These are phyloP conservation scores for Tolypocladium ovalisporum DNA, from an alignment of 2,329 filamentous ascomycete species.

Conservation along the genomic window DNA sequence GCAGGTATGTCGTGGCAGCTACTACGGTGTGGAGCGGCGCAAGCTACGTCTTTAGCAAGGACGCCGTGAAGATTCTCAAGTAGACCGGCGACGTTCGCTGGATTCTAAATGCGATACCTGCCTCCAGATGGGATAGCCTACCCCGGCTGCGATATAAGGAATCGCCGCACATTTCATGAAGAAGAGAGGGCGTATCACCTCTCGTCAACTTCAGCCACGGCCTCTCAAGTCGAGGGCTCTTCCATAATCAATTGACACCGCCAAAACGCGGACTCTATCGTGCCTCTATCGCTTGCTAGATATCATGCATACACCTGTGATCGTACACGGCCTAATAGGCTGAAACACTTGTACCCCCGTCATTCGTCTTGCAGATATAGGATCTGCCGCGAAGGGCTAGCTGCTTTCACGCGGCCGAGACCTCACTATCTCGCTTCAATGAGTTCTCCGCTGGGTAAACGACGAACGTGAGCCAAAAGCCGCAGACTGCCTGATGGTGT, in stretches of 20 bases:
- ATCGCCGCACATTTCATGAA: not conserved
- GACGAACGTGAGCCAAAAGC: slow-evolving; percentile 51
- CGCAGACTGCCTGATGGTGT: slow-evolving; percentile 50
- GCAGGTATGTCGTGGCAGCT: slow-evolving; percentile 69
- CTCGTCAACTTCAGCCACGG: not conserved
- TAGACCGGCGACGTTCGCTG: slow-evolving; percentile 7
- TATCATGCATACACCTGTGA: not conserved
- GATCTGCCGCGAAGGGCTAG: not conserved
- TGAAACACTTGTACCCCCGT: not conserved
- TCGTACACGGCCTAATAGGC: not conserved
- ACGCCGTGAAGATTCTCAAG: slow-evolving; percentile 76
- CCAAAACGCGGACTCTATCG: not conserved
- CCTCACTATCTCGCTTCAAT: not conserved
- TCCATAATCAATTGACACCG: not conserved
- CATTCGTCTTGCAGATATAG: not conserved
- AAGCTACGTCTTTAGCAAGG: slow-evolving; percentile 83
- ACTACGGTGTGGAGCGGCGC: slow-evolving; percentile 92
- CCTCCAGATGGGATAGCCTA: not conserved
- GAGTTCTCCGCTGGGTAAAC: slow-evolving; percentile 2
- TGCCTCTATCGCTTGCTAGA: not conserved
- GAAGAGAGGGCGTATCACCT: not conserved
- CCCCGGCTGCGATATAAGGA: not conserved
- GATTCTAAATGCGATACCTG: not conserved
- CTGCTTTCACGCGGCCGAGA: not conserved
- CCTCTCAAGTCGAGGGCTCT: not conserved